phyloP scores from a whole-genome alignment of 164 flowering plant species.

The Liquidambar formosana region DNA sequence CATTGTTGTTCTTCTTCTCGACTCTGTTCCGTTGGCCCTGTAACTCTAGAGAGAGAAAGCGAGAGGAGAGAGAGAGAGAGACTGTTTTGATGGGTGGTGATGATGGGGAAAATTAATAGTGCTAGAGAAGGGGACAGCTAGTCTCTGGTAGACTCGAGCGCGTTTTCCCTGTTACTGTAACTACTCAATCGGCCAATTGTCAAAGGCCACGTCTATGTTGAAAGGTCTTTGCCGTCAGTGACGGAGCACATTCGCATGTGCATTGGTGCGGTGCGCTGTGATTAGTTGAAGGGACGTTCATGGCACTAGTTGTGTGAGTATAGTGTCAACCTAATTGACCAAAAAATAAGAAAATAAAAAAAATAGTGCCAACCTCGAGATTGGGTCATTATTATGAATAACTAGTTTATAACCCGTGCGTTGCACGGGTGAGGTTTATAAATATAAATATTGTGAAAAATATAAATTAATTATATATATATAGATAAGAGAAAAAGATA shows the following conservation, averaged over 20 bases:
- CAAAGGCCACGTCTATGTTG: neutral
- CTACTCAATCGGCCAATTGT: neutral
- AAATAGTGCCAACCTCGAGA: too few relatives aligned
- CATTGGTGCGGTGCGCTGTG: neutral
- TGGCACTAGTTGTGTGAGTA: too few relatives aligned
- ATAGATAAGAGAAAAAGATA: too few relatives aligned
- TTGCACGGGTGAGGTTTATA: too few relatives aligned
- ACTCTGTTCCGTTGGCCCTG: neutral
- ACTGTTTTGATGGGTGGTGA: neutral
- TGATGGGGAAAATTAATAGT: neutral
- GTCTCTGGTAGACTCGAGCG: neutral
- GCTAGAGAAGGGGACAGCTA: neutral
- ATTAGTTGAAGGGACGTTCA: neutral
- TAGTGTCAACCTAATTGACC: too few relatives aligned
- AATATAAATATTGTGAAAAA: too few relatives aligned
- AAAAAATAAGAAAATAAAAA: too few relatives aligned
- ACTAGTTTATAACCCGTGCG: too few relatives aligned
- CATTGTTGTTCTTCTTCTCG: slow-evolving; percentile 25
- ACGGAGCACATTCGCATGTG: neutral
- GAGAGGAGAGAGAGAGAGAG: neutral
- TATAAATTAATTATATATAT: too few relatives aligned
- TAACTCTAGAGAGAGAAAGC: neutral
- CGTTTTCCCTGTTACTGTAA: neutral
- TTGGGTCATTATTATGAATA: too few relatives aligned
- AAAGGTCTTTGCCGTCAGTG: neutral